Evolutionary conservation across 2,329 filamentous ascomycete genomes (phyloP).

Genomic region (Aureobasidium zeae): DNA sequence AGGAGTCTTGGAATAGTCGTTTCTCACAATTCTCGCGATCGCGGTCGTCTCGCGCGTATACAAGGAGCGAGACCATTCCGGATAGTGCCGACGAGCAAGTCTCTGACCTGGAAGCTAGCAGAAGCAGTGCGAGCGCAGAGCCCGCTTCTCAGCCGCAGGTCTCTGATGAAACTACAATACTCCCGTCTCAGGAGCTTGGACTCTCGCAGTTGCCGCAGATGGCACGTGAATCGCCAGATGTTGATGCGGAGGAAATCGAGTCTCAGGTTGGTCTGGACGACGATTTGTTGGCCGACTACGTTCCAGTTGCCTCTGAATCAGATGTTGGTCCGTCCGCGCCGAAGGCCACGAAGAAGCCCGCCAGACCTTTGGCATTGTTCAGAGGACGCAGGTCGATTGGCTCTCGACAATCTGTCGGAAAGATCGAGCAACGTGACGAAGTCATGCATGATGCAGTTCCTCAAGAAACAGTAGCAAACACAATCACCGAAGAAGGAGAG

Average conservation of each 20-base stretch:
- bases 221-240: not conserved
- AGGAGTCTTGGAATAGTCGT: slow-evolving; percentile 1
- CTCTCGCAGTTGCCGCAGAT: not conserved
- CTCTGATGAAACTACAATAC: not conserved
- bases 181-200: slow-evolving; percentile 9
- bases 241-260: not conserved
- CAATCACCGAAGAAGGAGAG: not conserved
- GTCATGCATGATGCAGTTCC: not conserved
- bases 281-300: slow-evolving; percentile 8
- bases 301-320: not conserved
- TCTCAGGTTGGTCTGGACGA: slow-evolving; percentile 5
- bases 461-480: not conserved
- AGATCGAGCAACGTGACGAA: not conserved
- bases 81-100: slow-evolving; percentile 14
- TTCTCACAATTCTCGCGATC: slow-evolving; percentile 1
- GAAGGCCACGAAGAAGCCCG: slow-evolving; percentile 1
- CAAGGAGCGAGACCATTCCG: slow-evolving; percentile 15
- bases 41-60: slow-evolving; percentile 6
- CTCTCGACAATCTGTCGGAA: not conserved
- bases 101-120: not conserved
- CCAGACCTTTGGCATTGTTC: slow-evolving; percentile 5
- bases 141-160: not conserved
- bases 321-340: not conserved
- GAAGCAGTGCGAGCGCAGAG: not conserved
- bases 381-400: slow-evolving; percentile 2